Percentiles rank a stretch among this genome's conserved stretches.
Conservation (phyloP, 768 basidiomycete species). For the Pisolithus sp. region DNA sequence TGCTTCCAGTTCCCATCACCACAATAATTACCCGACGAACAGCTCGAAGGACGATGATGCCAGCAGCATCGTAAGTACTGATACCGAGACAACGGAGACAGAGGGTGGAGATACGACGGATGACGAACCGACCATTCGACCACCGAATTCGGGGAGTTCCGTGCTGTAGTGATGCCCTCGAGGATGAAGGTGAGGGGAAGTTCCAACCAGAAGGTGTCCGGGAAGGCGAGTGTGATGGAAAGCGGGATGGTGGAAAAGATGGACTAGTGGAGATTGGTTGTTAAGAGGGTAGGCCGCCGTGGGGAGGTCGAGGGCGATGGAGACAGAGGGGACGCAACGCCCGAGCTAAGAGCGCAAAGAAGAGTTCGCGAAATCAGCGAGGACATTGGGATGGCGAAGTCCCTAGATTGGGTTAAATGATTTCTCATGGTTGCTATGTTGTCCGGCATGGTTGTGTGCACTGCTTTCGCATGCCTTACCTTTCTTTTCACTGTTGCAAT, state of each 20-base stretch:
- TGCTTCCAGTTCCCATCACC: slow-evolving; percentile 1
- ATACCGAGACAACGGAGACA: slow-evolving; percentile 40
- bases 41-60: slow-evolving; percentile 21
- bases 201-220: slow-evolving; percentile 14
- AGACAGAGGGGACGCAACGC: slow-evolving; percentile 27
- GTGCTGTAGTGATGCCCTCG: slow-evolving; percentile 29
- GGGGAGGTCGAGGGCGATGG: slow-evolving; percentile 7
- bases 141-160: slow-evolving; percentile 36
- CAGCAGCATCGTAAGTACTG: slow-evolving; percentile 31
- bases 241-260: neutral
- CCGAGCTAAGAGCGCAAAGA: slow-evolving; percentile 26
- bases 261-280: neutral
- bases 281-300: neutral
- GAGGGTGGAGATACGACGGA: slow-evolving; percentile 61
- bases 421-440: neutral
- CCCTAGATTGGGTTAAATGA: slow-evolving; percentile 12
- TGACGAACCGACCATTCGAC: slow-evolving; percentile 78
- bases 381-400: slow-evolving; percentile 26
- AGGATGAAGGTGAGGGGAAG: slow-evolving; percentile 23
- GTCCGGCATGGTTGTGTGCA: neutral
- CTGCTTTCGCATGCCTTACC: neutral
- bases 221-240: slow-evolving; percentile 1
- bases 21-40: slow-evolving; percentile 3
- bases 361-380: slow-evolving; percentile 25
- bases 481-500: neutral